Percentiles rank a stretch among this genome's conserved stretches.
Evolutionary conservation across 139 green algal genomes (phyloP).

Genomic region (Chlamydomonas asymmetrica): DNA sequence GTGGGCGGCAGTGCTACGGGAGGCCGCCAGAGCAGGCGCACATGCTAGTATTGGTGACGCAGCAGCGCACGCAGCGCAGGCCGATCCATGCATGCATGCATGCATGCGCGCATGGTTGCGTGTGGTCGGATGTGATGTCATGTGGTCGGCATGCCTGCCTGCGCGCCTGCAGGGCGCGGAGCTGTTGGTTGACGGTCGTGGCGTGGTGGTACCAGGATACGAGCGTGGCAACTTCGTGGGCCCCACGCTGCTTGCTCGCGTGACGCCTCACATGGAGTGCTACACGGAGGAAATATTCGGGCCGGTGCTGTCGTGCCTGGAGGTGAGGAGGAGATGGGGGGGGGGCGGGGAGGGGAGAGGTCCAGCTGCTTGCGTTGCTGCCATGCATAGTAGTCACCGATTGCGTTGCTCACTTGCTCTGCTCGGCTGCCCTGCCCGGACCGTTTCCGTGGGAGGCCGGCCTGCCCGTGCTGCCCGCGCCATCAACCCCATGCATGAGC

Average conservation of each 20-base stretch:
- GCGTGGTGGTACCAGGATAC: slow-evolving; percentile 68
- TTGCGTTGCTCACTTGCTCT: neutral
- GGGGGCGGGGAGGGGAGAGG: neutral
- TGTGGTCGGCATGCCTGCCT: neutral
- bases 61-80: no score
- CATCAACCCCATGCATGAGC: no score
- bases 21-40: no score
- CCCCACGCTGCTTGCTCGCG: slow-evolving; percentile 84
- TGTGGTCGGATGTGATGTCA: neutral
- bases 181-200: slow-evolving; percentile 78
- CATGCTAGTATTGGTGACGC: no score
- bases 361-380: neutral
- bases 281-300: slow-evolving; percentile 96
- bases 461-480: neutral
- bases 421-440: neutral
- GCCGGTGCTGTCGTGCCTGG: slow-evolving; percentile 86
- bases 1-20: no score
- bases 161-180: slow-evolving; percentile 55
- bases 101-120: neutral
- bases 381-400: neutral
- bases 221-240: slow-evolving; percentile 91
- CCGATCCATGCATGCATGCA: neutral
- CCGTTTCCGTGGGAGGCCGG: neutral
- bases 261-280: slow-evolving; percentile 82
- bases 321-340: slow-evolving; percentile 47